These are phyloP conservation scores for Aspergillus ibericus DNA, from an alignment of 2,329 filamentous ascomycete species.

Conservation along the genomic window DNA sequence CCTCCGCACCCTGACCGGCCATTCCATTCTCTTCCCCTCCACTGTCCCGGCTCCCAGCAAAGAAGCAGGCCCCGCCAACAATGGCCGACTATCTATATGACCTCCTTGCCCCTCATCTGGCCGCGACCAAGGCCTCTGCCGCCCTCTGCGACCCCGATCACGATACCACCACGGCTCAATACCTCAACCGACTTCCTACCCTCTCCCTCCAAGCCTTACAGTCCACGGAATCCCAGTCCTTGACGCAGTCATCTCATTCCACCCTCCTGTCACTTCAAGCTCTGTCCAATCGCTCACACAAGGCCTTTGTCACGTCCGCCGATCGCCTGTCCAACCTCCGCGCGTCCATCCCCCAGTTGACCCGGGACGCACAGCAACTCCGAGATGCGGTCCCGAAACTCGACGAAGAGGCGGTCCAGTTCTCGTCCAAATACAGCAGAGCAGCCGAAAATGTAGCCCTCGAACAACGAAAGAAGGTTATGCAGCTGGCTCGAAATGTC, in stretches of 20 bases:
- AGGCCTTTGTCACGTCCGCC: conserved; percentile 77
- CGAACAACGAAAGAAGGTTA: conserved; percentile 71
- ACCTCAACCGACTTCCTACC: conserved; percentile 75
- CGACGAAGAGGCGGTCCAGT: conserved; percentile 74
- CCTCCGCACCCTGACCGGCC: not conserved
- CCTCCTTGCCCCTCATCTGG: conserved; percentile 64
- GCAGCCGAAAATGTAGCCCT: conserved; percentile 68
- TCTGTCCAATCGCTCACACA: conserved; percentile 86
- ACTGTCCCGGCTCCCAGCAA: not conserved
- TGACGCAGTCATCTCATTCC: conserved; percentile 79
- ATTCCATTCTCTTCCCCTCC: not conserved
- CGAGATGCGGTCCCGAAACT: conserved; percentile 72
- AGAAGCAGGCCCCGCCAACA: not conserved
- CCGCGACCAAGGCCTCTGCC: conserved; percentile 34
- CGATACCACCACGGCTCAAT: conserved; percentile 51
- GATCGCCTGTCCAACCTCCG: conserved; percentile 72
- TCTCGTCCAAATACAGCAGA: conserved; percentile 81
- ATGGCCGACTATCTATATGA: conserved; percentile 77
- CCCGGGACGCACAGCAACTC: conserved; percentile 65
- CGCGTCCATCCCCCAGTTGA: conserved; percentile 69
- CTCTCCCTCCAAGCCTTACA: conserved; percentile 72
- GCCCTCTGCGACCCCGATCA: conserved; percentile 11
- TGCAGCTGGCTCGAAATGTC: conserved; percentile 80
- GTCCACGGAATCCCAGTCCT: conserved; percentile 71
- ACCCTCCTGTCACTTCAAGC: conserved; percentile 79